phyloP scores from a whole-genome alignment of 495 filamentous ascomycete genomes.

The Neohortaea acidophila region DNA sequence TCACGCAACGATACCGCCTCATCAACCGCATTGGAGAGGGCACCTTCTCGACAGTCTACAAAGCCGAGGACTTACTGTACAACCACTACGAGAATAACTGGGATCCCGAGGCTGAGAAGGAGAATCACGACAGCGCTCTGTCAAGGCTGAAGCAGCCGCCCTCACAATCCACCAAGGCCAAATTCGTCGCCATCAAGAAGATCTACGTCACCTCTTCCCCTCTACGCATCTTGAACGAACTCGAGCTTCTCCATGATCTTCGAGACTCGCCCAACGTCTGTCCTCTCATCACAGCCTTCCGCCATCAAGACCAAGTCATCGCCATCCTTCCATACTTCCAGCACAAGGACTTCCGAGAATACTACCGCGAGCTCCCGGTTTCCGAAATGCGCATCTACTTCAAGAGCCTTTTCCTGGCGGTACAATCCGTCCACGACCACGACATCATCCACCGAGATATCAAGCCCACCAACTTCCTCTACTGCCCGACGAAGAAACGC shows the following conservation, averaged over 20 bases:
- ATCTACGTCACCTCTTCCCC: slow-evolving; percentile 97
- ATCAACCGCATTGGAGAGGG: slow-evolving; percentile 97
- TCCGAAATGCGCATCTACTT: slow-evolving; percentile 80
- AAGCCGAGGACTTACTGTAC: slow-evolving; percentile 90
- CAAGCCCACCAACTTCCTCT: slow-evolving; percentile 99
- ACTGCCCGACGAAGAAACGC: slow-evolving; percentile 62
- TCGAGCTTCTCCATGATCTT: slow-evolving; percentile 88
- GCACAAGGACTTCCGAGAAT: slow-evolving; percentile 89
- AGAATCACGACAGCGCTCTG: slow-evolving; percentile 45
- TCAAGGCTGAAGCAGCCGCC: slow-evolving; percentile 30
- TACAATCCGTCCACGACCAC: slow-evolving; percentile 65
- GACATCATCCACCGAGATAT: slow-evolving; percentile 91
- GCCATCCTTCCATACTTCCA: slow-evolving; percentile 90
- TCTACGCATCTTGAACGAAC: slow-evolving; percentile 83
- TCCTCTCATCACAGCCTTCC: slow-evolving; percentile 90
- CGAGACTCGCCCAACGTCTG: slow-evolving; percentile 70
- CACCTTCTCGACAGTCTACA: slow-evolving; percentile 97
- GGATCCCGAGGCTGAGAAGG: slow-evolving; percentile 51
- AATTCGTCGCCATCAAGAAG: slow-evolving; percentile 93
- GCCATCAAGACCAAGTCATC: slow-evolving; percentile 84
- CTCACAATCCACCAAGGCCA: slow-evolving; percentile 32
- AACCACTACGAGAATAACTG: slow-evolving; percentile 71
- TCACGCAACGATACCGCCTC: slow-evolving; percentile 65
- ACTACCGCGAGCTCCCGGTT: slow-evolving; percentile 76
- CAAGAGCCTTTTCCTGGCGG: slow-evolving; percentile 68